Conservation (phyloP, 257 asterid species). For the Perilla frutescens region DNA sequence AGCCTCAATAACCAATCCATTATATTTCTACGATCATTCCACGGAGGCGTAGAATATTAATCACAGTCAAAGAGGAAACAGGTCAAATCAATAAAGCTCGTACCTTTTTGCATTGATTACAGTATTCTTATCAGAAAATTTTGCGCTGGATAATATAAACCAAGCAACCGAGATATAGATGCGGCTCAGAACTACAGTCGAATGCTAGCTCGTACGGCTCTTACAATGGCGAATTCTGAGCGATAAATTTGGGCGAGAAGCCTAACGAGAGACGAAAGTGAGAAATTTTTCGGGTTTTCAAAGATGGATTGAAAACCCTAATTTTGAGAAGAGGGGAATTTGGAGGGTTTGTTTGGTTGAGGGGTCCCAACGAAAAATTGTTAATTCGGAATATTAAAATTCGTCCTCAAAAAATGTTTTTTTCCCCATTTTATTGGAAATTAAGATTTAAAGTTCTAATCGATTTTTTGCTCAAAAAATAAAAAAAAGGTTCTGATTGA, state of each 20-base stretch:
- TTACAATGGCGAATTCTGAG: constrained; percentile 24
- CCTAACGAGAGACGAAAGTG: constrained; percentile 31
- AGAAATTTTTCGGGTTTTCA: constrained; percentile 37
- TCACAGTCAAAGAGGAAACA: constrained; percentile 20
- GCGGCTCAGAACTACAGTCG: constrained; percentile 25
- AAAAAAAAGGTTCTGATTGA: background rate
- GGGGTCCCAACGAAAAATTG: constrained; percentile 4
- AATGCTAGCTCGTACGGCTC: constrained; percentile 7
- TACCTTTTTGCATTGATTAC: constrained; percentile 34
- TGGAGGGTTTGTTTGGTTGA: constrained; percentile 32
- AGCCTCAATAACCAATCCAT: constrained; percentile 28
- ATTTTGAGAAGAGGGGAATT: constrained; percentile 40
- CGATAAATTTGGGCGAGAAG: constrained; percentile 32
- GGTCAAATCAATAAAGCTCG: constrained; percentile 32
- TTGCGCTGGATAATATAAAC: constrained; percentile 11
- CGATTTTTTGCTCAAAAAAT: background rate
- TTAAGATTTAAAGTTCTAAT: background rate
- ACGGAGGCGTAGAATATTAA: constrained; percentile 29
- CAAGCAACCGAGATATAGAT: constrained; percentile 25
- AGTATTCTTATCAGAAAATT: constrained; percentile 11
- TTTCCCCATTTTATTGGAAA: background rate
- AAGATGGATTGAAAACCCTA: constrained; percentile 47
- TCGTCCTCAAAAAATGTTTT: background rate
- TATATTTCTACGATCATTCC: constrained; percentile 33
- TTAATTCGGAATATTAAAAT: constrained; percentile 1